Evolutionary conservation across 1,284 basidiomycete genomes (phyloP), one percentile per base, ranked within the genome.

Genomic region (Rhodotorula glutinis): DNA sequence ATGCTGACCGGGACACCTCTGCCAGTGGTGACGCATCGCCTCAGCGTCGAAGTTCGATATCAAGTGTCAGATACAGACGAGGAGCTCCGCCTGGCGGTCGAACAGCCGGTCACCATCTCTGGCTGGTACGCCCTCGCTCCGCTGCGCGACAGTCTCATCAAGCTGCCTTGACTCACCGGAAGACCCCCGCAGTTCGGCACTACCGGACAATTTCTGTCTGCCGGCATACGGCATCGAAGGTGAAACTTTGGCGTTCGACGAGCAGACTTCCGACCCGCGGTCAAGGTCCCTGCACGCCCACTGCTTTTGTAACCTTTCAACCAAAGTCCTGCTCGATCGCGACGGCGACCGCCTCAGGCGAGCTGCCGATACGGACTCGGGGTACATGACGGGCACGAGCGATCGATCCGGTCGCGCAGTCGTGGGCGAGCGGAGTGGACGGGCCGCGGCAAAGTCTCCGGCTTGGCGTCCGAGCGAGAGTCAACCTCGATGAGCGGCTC

Each of bases 31-130:
- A 16, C 43, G 10, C 69, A 73, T 38, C 43, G 17, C 19, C 27
- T 69, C 13, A 30, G 25, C 19, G 62, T 67, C 44, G 67, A 73
- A 53, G 43, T 73, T 2, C 10, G 54, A 21, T 73, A 69, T 33
- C 52, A 55, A 10, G 55, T 33, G 8, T 55, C 51, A 4, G 51
- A 40, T 13, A 30, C 25, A 5, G 27, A 25, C 8, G 53, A 51
- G 17, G 64, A 67, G 4, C 65, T 63, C 43, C 27, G 64, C 3
- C 29, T 67, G 14, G 53, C 61, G 21, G 71, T 71, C 17, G 33
- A 57, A n/a, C 71, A 69, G 52, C 59, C 60, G 0, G 40, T 71
- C 38, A 57, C 38, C 4, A 62, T 71, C 57, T 46, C 69, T 25
- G 53, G 61, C 56, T 62, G 52, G 58, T 61, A 21, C 38, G 55